A percentile compares a stretch with the other conserved stretches of the same genome.
Evolutionary conservation across 805 yeast species (phyloP).

Genomic region (Saturnispora zaruensis): DNA sequence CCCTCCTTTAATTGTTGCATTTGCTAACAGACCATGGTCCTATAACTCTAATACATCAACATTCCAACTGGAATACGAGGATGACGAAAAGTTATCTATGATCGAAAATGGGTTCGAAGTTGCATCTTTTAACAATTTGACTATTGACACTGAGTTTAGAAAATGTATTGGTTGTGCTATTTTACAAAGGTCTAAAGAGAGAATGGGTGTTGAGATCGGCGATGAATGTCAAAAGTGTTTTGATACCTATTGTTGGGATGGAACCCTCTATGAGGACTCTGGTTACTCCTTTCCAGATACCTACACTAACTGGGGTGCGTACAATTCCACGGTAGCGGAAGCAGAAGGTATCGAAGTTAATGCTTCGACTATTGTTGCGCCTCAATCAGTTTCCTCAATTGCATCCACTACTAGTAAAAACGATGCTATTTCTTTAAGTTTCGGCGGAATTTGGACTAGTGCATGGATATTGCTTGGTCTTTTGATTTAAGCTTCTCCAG

Average conservation of each 20-base stretch:
- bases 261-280: conserved; percentile 17
- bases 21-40: conserved; percentile 64
- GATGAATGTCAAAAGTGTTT: conserved; percentile 70
- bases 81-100: conserved; percentile 48
- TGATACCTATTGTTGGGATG: conserved; percentile 55
- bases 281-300: conserved; percentile 22
- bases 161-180: conserved; percentile 80
- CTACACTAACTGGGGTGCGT: conserved; percentile 34
- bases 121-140: conserved; percentile 55
- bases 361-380: conserved; percentile 5
- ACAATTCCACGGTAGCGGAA: conserved; percentile 8
- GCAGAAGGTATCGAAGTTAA: not conserved
- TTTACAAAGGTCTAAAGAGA: conserved; percentile 68
- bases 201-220: conserved; percentile 49
- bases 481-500: not conserved
- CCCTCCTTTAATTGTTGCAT: conserved; percentile 73
- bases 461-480: conserved; percentile 3
- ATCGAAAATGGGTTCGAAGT: conserved; percentile 69
- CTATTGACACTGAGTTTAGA: conserved; percentile 60
- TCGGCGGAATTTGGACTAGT: not conserved
- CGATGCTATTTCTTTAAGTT: not conserved
- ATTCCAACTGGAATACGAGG: conserved; percentile 51
- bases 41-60: conserved; percentile 68
- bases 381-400: not conserved
- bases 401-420: conserved; percentile 2